Evolutionary conservation across 2,329 filamentous ascomycete genomes (phyloP).

Genomic region (Arthrobotrys iridis): DNA sequence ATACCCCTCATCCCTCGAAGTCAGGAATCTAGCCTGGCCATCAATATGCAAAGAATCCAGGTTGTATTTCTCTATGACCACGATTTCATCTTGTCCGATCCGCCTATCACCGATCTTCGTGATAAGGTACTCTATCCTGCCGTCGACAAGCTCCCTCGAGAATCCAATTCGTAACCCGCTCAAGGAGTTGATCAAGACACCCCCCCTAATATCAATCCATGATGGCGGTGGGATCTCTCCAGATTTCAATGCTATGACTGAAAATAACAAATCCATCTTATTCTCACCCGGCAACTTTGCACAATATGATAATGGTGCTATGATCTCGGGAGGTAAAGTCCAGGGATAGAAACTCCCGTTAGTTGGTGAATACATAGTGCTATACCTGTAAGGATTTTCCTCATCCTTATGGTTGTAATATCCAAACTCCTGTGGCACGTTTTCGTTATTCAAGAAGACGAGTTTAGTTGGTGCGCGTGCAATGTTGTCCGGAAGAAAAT

Average conservation of each 20-base stretch:
- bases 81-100: conserved; percentile 25
- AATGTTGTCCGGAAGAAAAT: conserved; percentile 72
- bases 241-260: conserved; percentile 57
- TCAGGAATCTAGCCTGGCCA: conserved; percentile 32
- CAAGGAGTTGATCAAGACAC: conserved; percentile 43
- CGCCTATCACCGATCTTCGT: conserved; percentile 42
- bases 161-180: conserved; percentile 47
- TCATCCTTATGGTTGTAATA: conserved; percentile 66
- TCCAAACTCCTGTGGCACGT: conserved; percentile 58
- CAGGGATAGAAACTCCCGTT: conserved; percentile 92
- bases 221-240: conserved; percentile 36
- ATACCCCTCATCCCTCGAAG: conserved; percentile 40
- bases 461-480: conserved; percentile 61
- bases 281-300: conserved; percentile 75
- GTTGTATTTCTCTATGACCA: conserved; percentile 45
- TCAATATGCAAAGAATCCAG: conserved; percentile 39
- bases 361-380: conserved; percentile 69
- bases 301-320: conserved; percentile 81
- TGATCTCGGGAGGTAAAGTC: conserved; percentile 80
- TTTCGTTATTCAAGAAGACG: conserved; percentile 61
- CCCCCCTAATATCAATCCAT: conserved; percentile 42
- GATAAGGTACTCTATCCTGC: conserved; percentile 40
- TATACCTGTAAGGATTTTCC: conserved; percentile 67
- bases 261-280: conserved; percentile 76
- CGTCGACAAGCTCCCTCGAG: conserved; percentile 33